Base-by-base conservation (phyloP, 495 filamentous ascomycete genomes). In the Aspergillus cavernicola region DNA sequence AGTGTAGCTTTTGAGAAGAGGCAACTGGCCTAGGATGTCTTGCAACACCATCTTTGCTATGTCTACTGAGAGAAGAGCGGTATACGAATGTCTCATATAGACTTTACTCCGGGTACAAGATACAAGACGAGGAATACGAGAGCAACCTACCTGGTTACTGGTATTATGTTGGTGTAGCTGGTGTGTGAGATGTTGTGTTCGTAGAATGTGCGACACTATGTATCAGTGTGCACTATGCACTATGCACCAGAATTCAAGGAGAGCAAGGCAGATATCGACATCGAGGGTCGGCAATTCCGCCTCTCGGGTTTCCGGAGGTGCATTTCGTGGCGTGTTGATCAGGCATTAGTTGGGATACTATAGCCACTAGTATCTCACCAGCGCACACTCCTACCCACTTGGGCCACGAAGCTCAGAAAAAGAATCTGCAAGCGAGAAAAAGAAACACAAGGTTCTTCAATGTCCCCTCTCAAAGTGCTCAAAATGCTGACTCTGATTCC, bases 11-110 rank as follows among this genome's bases (percentile, higher is more conserved):
- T 77, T 64, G 13, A 75, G 62, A 6, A 70, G 50, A 12, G 73
- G 70, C 0, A 77, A 59, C 43, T 77, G 71, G 19, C 70, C 67
- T 6, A 72, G 51, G 7, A 71, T 46, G 56, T 69, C 66, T 55
- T 64, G 59, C 26, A 60, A 55, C 7, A 20, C 1, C 16, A 51
- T 45, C 9, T 53, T 49, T 43, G 23, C 6, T 7, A n/a, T 19
- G 35, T 16, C 15, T 37, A 16, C 8, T 23, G 10, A n/a, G 10
- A 28, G 8, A 33, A 33, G 15, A n/a, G 12, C 4, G 39, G 39
- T 42, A 42, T 28, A 15, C 39, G 43, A 31, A n/a, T n/a, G 24
- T 29, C 11, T 33, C 28, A 47, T 47, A 47, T 47, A 43, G 11
- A 35, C 12, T n/a, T n/a, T n/a, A n/a, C n/a, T n/a, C n/a, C n/a